Conservation (phyloP, 1,139 yeast species). For the Blastobotrys elegans region DNA sequence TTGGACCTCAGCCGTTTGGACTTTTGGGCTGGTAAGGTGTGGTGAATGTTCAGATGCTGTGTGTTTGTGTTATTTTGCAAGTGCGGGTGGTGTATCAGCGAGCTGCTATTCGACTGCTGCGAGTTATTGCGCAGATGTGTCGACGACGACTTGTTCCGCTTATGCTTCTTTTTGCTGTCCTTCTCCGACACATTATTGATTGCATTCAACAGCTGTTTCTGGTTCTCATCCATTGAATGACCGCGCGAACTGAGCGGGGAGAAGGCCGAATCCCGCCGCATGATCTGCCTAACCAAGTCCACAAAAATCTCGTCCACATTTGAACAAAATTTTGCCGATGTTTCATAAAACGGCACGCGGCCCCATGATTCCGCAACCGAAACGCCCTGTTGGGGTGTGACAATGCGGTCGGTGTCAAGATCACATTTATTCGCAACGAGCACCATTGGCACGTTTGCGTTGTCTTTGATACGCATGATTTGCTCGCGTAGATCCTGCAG, state of each 20-base stretch:
- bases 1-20: slow-evolving; percentile 10
- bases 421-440: slow-evolving; percentile 53
- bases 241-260: slow-evolving; percentile 16
- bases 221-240: slow-evolving; percentile 8
- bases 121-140: background rate
- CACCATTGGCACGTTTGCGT: slow-evolving; percentile 38
- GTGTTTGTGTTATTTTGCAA: background rate
- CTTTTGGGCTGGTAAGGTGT: slow-evolving; percentile 11
- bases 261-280: slow-evolving; percentile 33
- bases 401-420: slow-evolving; percentile 62
- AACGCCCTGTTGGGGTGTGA: slow-evolving; percentile 38
- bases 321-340: slow-evolving; percentile 81
- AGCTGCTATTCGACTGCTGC: background rate
- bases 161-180: background rate
- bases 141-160: background rate
- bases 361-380: slow-evolving; percentile 83
- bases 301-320: slow-evolving; percentile 87
- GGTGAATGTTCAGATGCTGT: slow-evolving; percentile 7
- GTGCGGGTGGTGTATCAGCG: background rate
- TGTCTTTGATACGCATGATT: slow-evolving; percentile 80
- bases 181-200: background rate
- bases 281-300: slow-evolving; percentile 73
- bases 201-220: background rate
- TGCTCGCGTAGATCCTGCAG: slow-evolving; percentile 78
- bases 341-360: slow-evolving; percentile 71